Evolutionary conservation across 164 flowering plant genomes (phyloP), one percentile per base, ranked within the genome.

Genomic region (Kingdonia uniflora): DNA sequence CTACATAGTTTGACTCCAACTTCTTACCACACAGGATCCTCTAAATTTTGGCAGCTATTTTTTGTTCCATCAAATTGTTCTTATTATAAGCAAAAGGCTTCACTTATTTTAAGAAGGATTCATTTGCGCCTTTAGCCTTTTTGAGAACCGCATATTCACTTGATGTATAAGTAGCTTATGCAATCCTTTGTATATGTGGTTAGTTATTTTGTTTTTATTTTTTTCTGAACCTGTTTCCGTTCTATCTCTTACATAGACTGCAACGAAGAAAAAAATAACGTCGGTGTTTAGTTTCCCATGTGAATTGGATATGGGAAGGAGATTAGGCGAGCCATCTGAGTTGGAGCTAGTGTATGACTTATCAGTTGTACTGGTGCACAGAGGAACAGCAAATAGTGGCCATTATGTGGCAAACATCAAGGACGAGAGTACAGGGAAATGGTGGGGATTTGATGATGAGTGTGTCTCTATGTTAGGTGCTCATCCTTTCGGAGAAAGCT

Each of bases 381-480:
- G 80, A 77, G 97, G 99, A 43, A 71, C 84, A 63, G 92, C 95
- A 42, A 84, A 89, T 50, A 82, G 95, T 75, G 99, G 99, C 26
- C 99, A 94, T 64, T 94, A 94, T 64, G 62, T 87, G 22, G 97
- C 95, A 49, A 87, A 83, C 64, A 87, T 94, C 50, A 89, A 80
- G 74, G 92, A 94, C 74, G 81, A 73, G 49, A 72, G 61, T 41
- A 79, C 85, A 11, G 95, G 89, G 33, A 73, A 68, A 45, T 94
- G 99, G 99, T 94, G 99, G 99, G 84, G 89, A 68, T 89, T 94
- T 72, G 97, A 94, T 69, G 97, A 94, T 68, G 99, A 89, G 67
- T 70, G 66, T 57, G 97, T 94, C 19, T 80, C 95, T 23, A 74
- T 76, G 49, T 69, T 89, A 47, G 99, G 97, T 48, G 42, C 33